Percentiles rank a stretch among this genome's conserved stretches.
These are phyloP conservation scores for Fraxinus latifolia DNA, from an alignment of 305 asterid genomes.

Conservation along the genomic window DNA sequence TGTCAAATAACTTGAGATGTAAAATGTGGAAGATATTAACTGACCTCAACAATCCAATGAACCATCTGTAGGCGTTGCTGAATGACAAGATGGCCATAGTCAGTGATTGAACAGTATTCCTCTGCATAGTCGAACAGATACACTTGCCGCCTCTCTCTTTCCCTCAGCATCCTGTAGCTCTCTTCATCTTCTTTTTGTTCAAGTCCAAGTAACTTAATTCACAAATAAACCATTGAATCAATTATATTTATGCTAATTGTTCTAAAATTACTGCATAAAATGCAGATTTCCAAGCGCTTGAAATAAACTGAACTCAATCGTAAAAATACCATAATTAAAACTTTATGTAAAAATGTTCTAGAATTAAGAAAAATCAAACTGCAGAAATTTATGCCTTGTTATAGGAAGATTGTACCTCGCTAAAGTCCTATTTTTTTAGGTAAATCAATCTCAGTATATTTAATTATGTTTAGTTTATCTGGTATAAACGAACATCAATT, in stretches of 20 bases:
- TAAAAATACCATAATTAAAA: not conserved
- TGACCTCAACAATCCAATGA: slow-evolving; percentile 93
- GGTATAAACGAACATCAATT: not conserved
- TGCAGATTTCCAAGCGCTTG: not conserved
- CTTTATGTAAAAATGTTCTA: not conserved
- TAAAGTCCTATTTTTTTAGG: not conserved
- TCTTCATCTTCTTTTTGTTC: slow-evolving; percentile 68
- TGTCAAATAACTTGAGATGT: not conserved
- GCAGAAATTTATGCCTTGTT: not conserved
- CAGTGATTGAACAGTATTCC: slow-evolving; percentile 60
- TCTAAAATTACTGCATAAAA: not conserved
- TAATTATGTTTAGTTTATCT: not conserved
- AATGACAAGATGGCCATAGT: slow-evolving; percentile 62
- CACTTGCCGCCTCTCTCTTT: slow-evolving; percentile 80
- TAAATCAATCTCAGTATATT: not conserved
- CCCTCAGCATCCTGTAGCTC: slow-evolving; percentile 58
- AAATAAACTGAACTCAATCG: not conserved
- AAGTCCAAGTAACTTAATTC: slow-evolving; percentile 54
- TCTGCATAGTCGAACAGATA: slow-evolving; percentile 75
- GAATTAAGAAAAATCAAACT: not conserved
- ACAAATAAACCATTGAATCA: slow-evolving; percentile 20
- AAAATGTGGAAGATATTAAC: slow-evolving; percentile 9
- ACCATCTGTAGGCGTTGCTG: slow-evolving; percentile 86
- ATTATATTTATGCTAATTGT: not conserved
- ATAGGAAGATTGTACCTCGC: not conserved